A percentile compares a stretch with the other conserved stretches of the same genome.
These are phyloP conservation scores for Pestalotiopsis sp. DNA, from an alignment of 2,329 filamentous ascomycete genomes.

Conservation along the genomic window DNA sequence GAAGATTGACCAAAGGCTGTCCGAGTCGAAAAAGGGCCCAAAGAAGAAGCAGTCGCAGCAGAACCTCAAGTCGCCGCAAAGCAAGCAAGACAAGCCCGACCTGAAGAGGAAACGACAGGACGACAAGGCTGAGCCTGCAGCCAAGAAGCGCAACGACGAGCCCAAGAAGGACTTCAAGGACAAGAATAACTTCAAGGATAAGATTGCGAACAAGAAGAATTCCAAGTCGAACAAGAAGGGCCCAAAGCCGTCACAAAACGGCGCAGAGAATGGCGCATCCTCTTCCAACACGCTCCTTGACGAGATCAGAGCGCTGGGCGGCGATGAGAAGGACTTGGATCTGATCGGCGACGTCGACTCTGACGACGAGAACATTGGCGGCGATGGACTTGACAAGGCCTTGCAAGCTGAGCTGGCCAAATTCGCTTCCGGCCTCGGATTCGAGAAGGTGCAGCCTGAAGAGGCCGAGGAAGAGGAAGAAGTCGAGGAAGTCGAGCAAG, in stretches of 20 bases:
- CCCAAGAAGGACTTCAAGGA: constrained; percentile 5
- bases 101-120: constrained; percentile 29
- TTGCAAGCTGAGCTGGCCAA: constrained; percentile 51
- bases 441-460: constrained; percentile 41
- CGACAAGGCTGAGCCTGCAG: constrained; percentile 21
- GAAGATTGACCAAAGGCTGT: constrained; percentile 55
- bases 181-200: constrained; percentile 11
- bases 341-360: constrained; percentile 58
- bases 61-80: constrained; percentile 18
- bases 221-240: constrained; percentile 9
- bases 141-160: constrained; percentile 18
- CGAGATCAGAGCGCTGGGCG: constrained; percentile 65
- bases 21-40: constrained; percentile 29
- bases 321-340: constrained; percentile 64
- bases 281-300: constrained; percentile 46
- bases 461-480: constrained; percentile 39
- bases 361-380: constrained; percentile 43
- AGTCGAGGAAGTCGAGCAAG: constrained; percentile 28
- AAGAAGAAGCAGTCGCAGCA: constrained; percentile 38
- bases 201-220: not conserved
- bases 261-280: constrained; percentile 14
- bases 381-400: constrained; percentile 41
- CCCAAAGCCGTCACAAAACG: constrained; percentile 12
- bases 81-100: constrained; percentile 24
- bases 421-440: constrained; percentile 52